phyloP scores from a whole-genome alignment of 345 rosid genomes.

The Cardamine resedifolia region DNA sequence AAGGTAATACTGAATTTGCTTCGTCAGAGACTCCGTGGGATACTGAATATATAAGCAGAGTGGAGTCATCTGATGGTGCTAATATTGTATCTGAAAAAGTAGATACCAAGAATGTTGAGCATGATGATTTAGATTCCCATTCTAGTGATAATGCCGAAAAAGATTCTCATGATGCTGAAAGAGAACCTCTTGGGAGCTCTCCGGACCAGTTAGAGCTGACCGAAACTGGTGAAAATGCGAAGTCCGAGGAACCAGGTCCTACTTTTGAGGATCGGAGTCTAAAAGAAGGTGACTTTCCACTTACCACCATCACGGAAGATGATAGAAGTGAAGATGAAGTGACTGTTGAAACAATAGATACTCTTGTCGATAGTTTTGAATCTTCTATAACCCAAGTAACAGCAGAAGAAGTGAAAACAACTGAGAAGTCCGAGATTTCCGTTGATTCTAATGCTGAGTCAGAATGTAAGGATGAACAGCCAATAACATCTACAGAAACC shows the following conservation, averaged over 20 bases:
- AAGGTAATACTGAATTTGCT: conserved; percentile 57
- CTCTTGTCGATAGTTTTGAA: conserved; percentile 6
- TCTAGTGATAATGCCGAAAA: conserved; percentile 32
- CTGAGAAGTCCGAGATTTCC: conserved; percentile 33
- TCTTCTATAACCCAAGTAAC: conserved; percentile 14
- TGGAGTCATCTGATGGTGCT: conserved; percentile 42
- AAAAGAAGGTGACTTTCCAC: conserved; percentile 28
- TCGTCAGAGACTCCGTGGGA: conserved; percentile 56
- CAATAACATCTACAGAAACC: conserved; percentile 40
- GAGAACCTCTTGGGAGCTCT: conserved; percentile 51
- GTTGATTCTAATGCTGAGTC: conserved; percentile 31
- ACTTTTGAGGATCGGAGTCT: conserved; percentile 35
- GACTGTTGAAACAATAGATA: conserved; percentile 28
- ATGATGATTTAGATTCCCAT: conserved; percentile 31
- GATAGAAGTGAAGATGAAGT: conserved; percentile 40
- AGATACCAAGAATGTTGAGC: conserved; percentile 22
- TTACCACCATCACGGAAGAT: conserved; percentile 27
- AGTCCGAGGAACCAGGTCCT: conserved; percentile 33
- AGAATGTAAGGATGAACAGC: conserved; percentile 41
- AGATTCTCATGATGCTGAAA: conserved; percentile 37
- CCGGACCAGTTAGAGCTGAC: conserved; percentile 48
- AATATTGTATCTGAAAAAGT: conserved; percentile 34
- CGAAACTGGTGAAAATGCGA: conserved; percentile 34
- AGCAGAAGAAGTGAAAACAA: conserved; percentile 22
- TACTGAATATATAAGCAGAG: conserved; percentile 46